Evolutionary conservation across 331 rosid species (phyloP).

Genomic region (Quercus phellos): DNA sequence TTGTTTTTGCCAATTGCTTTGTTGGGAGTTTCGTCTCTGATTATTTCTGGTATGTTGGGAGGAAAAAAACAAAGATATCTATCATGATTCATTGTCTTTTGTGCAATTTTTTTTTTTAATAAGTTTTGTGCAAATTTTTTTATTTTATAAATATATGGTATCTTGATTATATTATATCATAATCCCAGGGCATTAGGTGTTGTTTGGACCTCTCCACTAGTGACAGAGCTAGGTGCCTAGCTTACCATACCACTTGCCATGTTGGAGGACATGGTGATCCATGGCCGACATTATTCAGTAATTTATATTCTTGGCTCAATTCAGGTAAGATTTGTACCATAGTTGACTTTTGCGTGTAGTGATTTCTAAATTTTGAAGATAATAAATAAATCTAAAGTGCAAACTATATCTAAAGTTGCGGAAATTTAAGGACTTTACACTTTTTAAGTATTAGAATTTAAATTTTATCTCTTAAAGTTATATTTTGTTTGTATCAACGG

Average conservation of each 20-base stretch:
- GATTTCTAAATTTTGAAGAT: no score
- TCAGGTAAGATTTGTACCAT: conserved; percentile 42
- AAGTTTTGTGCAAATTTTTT: neutral
- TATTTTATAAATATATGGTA: neutral
- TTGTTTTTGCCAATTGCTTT: conserved; percentile 84
- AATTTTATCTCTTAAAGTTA: no score
- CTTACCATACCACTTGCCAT: conserved; percentile 98
- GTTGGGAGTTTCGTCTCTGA: conserved; percentile 89
- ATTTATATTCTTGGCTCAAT: conserved; percentile 83
- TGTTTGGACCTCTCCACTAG: conserved; percentile 96
- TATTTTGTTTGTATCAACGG: no score
- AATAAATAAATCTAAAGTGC: no score
- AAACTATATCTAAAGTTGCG: no score
- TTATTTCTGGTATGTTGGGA: conserved; percentile 67
- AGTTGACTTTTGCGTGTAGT: no score
- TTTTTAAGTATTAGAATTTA: no score
- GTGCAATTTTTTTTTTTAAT: neutral
- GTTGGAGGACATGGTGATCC: conserved; percentile 94
- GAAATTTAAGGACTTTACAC: no score
- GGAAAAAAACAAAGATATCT: neutral
- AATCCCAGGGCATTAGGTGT: conserved; percentile 83
- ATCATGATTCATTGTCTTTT: neutral
- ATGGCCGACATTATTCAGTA: conserved; percentile 86
- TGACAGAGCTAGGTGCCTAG: conserved; percentile 93
- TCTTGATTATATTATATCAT: neutral